phyloP scores from a whole-genome alignment of 2,329 filamentous ascomycete genomes.

The Lasiodiplodia theobromae region DNA sequence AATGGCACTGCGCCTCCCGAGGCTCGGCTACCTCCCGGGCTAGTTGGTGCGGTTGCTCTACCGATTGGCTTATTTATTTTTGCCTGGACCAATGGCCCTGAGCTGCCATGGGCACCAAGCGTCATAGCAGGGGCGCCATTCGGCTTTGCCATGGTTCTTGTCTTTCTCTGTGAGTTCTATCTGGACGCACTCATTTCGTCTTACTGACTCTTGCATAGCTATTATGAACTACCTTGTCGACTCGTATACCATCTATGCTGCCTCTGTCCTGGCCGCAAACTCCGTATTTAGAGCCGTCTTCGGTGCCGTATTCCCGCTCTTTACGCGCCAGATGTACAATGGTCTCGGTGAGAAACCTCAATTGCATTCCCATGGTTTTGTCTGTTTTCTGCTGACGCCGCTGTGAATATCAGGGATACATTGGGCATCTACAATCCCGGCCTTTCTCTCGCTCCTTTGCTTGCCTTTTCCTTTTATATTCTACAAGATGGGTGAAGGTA shows the following conservation, averaged over 20 bases:
- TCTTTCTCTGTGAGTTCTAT: conserved; percentile 60
- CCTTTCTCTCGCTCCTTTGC: conserved; percentile 74
- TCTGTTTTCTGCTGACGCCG: too few relatives aligned
- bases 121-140: conserved; percentile 61
- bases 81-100: conserved; percentile 70
- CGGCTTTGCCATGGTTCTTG: conserved; percentile 67
- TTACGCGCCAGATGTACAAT: conserved; percentile 69
- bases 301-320: conserved; percentile 81
- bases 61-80: conserved; percentile 84
- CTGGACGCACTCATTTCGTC: fast-evolving
- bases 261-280: conserved; percentile 77
- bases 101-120: conserved; percentile 64
- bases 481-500: conserved; percentile 71
- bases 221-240: conserved; percentile 53
- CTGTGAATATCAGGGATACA: conserved; percentile 64
- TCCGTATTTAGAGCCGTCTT: conserved; percentile 80
- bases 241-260: conserved; percentile 74
- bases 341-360: conserved; percentile 35
- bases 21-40: conserved; percentile 81
- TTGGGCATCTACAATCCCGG: conserved; percentile 77
- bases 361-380: neutral
- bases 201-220: conserved; percentile 25
- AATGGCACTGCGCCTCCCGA: conserved; percentile 69
- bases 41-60: conserved; percentile 75
- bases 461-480: conserved; percentile 79